Conservation (phyloP, 2,329 filamentous ascomycete genomes). For the Sporothrix dimorphospora region DNA sequence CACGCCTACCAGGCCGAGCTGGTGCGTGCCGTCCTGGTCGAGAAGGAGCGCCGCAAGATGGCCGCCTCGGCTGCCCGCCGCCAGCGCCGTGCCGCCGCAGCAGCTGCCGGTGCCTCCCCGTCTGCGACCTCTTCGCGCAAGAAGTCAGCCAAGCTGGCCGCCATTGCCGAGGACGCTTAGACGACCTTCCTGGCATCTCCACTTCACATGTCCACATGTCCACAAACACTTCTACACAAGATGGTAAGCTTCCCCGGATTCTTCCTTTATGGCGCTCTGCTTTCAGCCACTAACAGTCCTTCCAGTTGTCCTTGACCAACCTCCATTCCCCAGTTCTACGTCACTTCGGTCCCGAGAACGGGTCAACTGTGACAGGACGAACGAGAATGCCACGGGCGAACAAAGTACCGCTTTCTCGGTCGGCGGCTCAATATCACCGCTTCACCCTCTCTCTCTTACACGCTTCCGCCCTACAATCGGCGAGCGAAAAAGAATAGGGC, state of each 20-base stretch:
- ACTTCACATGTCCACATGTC: neutral
- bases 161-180: slow-evolving; percentile 52
- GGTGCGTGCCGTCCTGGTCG: slow-evolving; percentile 52
- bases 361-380: neutral
- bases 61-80: slow-evolving; percentile 42
- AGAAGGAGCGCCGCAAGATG: slow-evolving; percentile 59
- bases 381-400: slow-evolving; percentile 1
- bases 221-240: neutral
- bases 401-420: neutral
- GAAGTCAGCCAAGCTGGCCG: slow-evolving; percentile 59
- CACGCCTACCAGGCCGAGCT: slow-evolving; percentile 57
- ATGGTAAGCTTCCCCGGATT: neutral
- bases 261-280: neutral
- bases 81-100: slow-evolving; percentile 35
- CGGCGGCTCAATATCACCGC: neutral
- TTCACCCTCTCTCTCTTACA: neutral
- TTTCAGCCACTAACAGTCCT: neutral
- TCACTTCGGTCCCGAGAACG: neutral
- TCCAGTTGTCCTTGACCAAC: neutral
- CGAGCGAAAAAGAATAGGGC: slow-evolving; percentile 11
- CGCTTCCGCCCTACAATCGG: neutral
- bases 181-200: neutral
- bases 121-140: slow-evolving; percentile 34
- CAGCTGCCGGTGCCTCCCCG: neutral
- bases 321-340: neutral